Evolutionary conservation across 805 yeast species (phyloP).

Genomic region (Metschnikowia peoriensis): DNA sequence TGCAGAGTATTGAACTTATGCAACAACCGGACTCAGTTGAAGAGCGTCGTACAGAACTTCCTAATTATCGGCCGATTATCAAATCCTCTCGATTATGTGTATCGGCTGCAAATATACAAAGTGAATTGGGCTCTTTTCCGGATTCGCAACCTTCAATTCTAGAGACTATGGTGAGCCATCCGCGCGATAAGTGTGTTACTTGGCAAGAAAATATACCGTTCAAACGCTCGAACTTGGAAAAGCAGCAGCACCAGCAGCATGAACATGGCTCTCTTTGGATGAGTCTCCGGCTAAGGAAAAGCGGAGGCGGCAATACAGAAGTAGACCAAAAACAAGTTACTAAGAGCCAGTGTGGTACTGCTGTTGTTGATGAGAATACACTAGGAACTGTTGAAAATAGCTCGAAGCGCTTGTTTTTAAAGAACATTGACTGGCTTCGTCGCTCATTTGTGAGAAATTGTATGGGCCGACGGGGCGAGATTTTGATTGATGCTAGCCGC

Average conservation of each 20-base stretch:
- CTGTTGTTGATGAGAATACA: no score
- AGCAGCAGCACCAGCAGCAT: no score
- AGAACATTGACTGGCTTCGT: neutral
- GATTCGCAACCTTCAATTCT: neutral
- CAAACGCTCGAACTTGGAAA: no score
- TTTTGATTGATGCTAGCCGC: neutral
- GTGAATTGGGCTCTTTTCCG: neutral
- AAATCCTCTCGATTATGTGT: no score
- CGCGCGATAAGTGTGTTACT: neutral
- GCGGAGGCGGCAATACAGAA: neutral
- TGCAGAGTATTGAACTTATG: neutral
- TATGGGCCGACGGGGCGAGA: neutral
- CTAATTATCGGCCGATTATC: no score
- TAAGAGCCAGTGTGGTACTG: neutral
- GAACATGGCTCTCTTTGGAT: neutral
- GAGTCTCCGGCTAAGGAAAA: neutral
- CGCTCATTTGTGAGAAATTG: conserved; percentile 4
- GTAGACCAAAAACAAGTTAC: neutral
- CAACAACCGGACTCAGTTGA: no score
- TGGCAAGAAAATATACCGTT: neutral
- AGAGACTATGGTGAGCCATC: neutral
- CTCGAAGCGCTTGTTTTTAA: neutral
- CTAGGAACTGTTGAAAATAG: no score
- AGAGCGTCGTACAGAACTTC: no score
- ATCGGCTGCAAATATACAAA: no score